Percentiles rank a stretch among this genome's conserved stretches.
These are phyloP conservation scores for Lecanicillium sp. DNA, from an alignment of 2,329 filamentous ascomycete species.

Conservation along the genomic window DNA sequence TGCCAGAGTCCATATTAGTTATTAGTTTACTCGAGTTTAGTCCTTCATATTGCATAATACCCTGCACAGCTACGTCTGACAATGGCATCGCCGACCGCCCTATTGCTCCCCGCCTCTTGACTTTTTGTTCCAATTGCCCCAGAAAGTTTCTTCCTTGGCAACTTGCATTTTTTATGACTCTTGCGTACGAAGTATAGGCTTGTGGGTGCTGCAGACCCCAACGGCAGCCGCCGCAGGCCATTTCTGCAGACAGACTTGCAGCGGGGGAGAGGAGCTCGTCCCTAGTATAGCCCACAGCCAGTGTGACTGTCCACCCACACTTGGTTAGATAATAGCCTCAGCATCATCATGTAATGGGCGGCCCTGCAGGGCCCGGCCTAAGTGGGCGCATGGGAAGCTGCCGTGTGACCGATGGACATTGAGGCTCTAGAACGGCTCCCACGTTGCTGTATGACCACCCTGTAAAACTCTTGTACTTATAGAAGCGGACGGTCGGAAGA, in stretches of 20 bases:
- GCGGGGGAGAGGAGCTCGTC: background rate
- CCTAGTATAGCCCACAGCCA: background rate
- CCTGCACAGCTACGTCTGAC: background rate
- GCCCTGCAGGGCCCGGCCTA: constrained; percentile 1
- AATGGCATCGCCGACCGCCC: constrained; percentile 3
- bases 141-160: background rate
- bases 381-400: constrained; percentile 10
- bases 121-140: background rate
- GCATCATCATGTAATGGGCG: background rate
- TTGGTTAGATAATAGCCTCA: background rate
- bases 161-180: background rate
- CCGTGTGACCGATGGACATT: constrained; percentile 5
- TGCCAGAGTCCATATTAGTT: background rate
- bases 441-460: background rate
- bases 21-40: background rate
- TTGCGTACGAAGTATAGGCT: background rate
- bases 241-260: background rate
- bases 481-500: no score
- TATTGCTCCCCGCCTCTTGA: background rate
- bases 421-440: constrained; percentile 6
- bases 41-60: no score
- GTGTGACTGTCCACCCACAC: constrained; percentile 8
- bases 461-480: constrained; percentile 5
- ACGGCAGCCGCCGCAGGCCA: background rate
- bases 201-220: background rate